phyloP scores from a whole-genome alignment of 140 eudicot genomes.

The Anethum foeniculum region DNA sequence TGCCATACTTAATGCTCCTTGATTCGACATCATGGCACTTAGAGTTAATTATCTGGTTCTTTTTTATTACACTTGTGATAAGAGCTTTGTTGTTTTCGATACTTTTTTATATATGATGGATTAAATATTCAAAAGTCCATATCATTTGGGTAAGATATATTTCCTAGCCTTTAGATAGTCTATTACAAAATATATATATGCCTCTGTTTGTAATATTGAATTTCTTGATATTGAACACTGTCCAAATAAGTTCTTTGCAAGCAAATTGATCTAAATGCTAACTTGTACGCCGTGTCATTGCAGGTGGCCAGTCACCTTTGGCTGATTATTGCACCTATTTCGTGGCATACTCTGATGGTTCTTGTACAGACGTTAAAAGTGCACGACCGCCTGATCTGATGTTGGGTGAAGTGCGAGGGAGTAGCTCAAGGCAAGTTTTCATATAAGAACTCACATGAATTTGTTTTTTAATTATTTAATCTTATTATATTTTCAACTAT shows the following conservation, averaged over 20 bases:
- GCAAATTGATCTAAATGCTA: background rate
- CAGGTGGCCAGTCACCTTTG: conserved; percentile 97
- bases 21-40: no score
- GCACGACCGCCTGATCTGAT: conserved; percentile 87
- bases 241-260: background rate
- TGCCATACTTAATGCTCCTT: no score
- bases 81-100: no score
- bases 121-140: no score
- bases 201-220: background rate
- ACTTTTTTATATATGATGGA: no score
- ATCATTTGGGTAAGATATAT: no score
- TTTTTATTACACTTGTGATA: no score
- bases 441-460: background rate
- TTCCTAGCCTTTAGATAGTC: no score
- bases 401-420: conserved; percentile 95
- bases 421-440: conserved; percentile 61
- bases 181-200: background rate
- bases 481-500: conserved; percentile 1
- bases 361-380: conserved; percentile 78
- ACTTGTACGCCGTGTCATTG: conserved; percentile 14
- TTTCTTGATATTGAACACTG: background rate
- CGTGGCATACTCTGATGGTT: conserved; percentile 96
- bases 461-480: background rate
- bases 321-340: conserved; percentile 97
- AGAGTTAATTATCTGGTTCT: no score